These are phyloP conservation scores for Pyrenophora graminea DNA, from an alignment of 2,329 filamentous ascomycete genomes.

Conservation along the genomic window DNA sequence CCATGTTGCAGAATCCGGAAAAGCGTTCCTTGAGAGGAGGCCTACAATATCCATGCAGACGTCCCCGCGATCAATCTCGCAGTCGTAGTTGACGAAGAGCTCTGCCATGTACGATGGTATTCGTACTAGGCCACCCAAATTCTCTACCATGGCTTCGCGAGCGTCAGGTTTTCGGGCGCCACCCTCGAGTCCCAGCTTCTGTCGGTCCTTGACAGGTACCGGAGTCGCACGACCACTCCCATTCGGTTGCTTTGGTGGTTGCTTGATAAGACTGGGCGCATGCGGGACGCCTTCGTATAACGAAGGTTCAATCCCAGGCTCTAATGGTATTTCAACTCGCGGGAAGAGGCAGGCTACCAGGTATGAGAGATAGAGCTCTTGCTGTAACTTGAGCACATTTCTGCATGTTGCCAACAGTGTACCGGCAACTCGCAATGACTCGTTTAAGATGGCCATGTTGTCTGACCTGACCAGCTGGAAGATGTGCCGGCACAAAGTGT, in stretches of 20 bases:
- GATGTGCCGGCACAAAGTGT: slow-evolving; percentile 88
- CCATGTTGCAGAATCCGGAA: slow-evolving; percentile 97
- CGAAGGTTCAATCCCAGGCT: slow-evolving; percentile 85
- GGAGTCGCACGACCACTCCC: slow-evolving; percentile 85
- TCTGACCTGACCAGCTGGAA: slow-evolving; percentile 97
- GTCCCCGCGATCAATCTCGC: slow-evolving; percentile 87
- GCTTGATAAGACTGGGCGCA: slow-evolving; percentile 83
- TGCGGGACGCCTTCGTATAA: slow-evolving; percentile 93
- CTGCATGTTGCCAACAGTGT: slow-evolving; percentile 90
- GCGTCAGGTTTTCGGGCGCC: slow-evolving; percentile 91
- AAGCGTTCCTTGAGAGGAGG: slow-evolving; percentile 86
- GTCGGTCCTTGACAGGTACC: slow-evolving; percentile 87
- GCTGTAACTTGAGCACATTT: slow-evolving; percentile 88
- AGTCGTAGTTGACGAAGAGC: slow-evolving; percentile 97
- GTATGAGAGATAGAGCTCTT: slow-evolving; percentile 94
- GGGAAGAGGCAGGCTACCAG: slow-evolving; percentile 92
- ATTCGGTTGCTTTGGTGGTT: slow-evolving; percentile 65
- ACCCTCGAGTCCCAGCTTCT: slow-evolving; percentile 89
- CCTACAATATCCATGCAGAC: slow-evolving; percentile 95
- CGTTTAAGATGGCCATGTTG: slow-evolving; percentile 91
- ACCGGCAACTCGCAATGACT: slow-evolving; percentile 87
- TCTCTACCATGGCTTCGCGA: slow-evolving; percentile 97
- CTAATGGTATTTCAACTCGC: slow-evolving; percentile 88
- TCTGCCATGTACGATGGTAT: slow-evolving; percentile 96
- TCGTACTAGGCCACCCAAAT: slow-evolving; percentile 84